These are phyloP conservation scores for Hortiboletus campestris DNA, from an alignment of 768 basidiomycete genomes.

Conservation along the genomic window DNA sequence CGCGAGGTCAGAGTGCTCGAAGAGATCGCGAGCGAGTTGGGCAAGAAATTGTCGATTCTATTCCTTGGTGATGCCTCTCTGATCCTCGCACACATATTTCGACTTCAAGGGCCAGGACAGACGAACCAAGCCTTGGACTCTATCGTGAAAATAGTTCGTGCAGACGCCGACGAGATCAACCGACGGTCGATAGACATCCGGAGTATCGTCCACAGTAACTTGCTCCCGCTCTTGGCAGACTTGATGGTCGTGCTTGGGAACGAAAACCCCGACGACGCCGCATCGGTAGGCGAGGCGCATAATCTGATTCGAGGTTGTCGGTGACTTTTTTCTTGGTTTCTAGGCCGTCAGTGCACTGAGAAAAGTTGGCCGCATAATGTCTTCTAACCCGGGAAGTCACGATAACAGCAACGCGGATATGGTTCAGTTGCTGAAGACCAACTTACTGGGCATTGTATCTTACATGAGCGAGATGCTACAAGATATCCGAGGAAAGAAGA, in stretches of 20 bases:
- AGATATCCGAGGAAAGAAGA: conserved; percentile 77
- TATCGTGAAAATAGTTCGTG: conserved; percentile 55
- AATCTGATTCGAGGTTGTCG: conserved; percentile 27
- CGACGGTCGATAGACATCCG: conserved; percentile 40
- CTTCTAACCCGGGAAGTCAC: conserved; percentile 25
- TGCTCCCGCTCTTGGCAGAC: conserved; percentile 68
- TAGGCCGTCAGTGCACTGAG: conserved; percentile 48
- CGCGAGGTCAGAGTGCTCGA: conserved; percentile 59
- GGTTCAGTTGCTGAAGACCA: conserved; percentile 61
- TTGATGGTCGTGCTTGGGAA: conserved; percentile 80
- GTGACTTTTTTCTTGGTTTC: conserved; percentile 34
- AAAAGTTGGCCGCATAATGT: conserved; percentile 39
- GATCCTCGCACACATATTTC: conserved; percentile 67
- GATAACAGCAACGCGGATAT: conserved; percentile 39
- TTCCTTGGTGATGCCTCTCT: conserved; percentile 56
- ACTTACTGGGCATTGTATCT: conserved; percentile 84
- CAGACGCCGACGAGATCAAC: conserved; percentile 36
- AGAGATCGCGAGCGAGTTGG: conserved; percentile 55
- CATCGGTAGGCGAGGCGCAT: conserved; percentile 39
- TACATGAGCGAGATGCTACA: conserved; percentile 84
- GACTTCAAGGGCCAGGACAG: conserved; percentile 51
- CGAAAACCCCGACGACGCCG: conserved; percentile 45
- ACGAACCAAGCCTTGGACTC: conserved; percentile 63
- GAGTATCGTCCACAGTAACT: conserved; percentile 61
- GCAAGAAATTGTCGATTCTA: conserved; percentile 43